Percentiles rank a stretch among this genome's conserved stretches.
phyloP scores from a whole-genome alignment of 805 yeast genomes.

The Kodamaea jinghongensis region DNA sequence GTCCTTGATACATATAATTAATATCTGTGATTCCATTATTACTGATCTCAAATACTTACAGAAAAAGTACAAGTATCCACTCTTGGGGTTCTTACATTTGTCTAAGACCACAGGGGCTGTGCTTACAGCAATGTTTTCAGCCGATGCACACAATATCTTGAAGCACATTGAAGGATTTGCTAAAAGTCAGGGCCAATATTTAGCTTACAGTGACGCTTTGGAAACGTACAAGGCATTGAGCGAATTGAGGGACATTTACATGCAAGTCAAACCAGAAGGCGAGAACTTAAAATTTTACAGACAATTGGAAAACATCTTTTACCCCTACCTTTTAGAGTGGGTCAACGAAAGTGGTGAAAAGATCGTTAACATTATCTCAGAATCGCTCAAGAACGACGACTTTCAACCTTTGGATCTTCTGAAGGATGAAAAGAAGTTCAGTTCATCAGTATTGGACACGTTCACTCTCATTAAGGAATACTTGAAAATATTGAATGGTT shows the following conservation, averaged over 20 bases:
- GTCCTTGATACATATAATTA: slow-evolving; percentile 52
- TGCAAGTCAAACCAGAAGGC: slow-evolving; percentile 44
- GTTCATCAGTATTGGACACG: slow-evolving; percentile 66
- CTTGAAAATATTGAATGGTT: slow-evolving; percentile 51
- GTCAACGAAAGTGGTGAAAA: slow-evolving; percentile 44
- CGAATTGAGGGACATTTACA: slow-evolving; percentile 51
- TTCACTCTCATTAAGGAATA: slow-evolving; percentile 61
- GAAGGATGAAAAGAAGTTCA: slow-evolving; percentile 40
- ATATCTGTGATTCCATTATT: slow-evolving; percentile 54
- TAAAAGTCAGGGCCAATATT: slow-evolving; percentile 26
- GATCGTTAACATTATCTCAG: slow-evolving; percentile 47
- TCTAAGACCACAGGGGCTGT: slow-evolving; percentile 48
- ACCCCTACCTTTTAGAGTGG: slow-evolving; percentile 36
- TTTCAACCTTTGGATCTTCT: slow-evolving; percentile 51
- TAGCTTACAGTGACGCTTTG: slow-evolving; percentile 55
- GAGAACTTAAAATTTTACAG: slow-evolving; percentile 41
- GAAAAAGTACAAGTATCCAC: slow-evolving; percentile 56
- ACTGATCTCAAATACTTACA: slow-evolving; percentile 50
- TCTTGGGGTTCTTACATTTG: slow-evolving; percentile 57
- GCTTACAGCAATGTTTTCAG: slow-evolving; percentile 50
- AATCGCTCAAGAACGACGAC: slow-evolving; percentile 57
- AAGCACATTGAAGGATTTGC: slow-evolving; percentile 46
- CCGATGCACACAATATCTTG: slow-evolving; percentile 52
- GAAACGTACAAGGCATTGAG: slow-evolving; percentile 52
- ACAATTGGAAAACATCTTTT: slow-evolving; percentile 56